Percentiles rank a stretch among this genome's conserved stretches.
These are phyloP conservation scores for Tripidium arundinaceum DNA, from an alignment of 202 grass and related monocot genomes.

Conservation along the genomic window DNA sequence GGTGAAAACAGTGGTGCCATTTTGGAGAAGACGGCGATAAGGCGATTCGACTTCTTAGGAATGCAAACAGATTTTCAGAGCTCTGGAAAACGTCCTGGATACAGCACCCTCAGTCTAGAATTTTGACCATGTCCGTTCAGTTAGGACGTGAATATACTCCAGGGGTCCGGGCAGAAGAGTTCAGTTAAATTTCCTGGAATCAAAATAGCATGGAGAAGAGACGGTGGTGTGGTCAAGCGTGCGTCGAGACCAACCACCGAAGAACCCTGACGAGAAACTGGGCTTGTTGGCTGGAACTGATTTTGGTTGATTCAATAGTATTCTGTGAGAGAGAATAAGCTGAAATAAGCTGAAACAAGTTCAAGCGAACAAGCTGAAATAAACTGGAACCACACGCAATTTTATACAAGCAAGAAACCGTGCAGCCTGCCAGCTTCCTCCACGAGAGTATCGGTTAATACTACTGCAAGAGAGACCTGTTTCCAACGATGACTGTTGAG, in stretches of 20 bases:
- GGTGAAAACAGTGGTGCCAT: too few species aligned
- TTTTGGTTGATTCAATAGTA: too few species aligned
- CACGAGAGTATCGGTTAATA: too few species aligned
- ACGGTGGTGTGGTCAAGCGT: not conserved
- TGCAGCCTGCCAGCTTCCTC: not conserved
- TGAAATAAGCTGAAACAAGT: too few species aligned
- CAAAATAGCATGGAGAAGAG: not conserved
- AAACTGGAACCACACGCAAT: not conserved
- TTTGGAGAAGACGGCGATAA: too few species aligned
- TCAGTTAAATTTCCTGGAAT: not conserved
- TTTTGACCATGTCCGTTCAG: not conserved
- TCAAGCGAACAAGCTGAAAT: too few species aligned
- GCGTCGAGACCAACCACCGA: not conserved
- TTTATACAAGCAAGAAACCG: not conserved
- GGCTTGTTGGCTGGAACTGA: too few species aligned
- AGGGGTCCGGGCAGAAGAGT: not conserved
- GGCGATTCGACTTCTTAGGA: not conserved
- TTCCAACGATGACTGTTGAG: too few species aligned
- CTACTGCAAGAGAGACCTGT: too few species aligned
- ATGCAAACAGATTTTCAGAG: not conserved
- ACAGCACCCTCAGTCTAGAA: not conserved
- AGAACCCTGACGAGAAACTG: not conserved
- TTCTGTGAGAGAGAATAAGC: too few species aligned
- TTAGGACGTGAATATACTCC: not conserved
- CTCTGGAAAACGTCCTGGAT: not conserved